These are phyloP conservation scores for Didymella glomerata DNA, from an alignment of 2,329 filamentous ascomycete genomes.

Conservation along the genomic window DNA sequence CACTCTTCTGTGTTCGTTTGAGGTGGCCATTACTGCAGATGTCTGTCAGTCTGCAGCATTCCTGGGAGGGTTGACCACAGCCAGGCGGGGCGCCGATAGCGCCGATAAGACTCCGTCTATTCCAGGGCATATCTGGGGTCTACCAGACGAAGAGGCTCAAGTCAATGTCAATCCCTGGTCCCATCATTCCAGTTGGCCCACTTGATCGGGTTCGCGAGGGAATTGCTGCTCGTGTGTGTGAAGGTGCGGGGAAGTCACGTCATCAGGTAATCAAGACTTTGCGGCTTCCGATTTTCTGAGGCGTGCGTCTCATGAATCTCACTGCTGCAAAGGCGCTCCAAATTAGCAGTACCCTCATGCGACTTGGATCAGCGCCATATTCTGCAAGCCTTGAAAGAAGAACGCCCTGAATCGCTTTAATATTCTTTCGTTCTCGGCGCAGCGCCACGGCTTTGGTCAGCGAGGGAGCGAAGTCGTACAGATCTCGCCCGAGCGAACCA, in stretches of 20 bases:
- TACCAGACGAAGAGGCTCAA: conserved; percentile 7
- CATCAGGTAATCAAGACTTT: conserved; percentile 14
- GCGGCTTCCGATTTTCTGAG: neutral
- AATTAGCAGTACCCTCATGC: neutral
- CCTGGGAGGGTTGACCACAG: conserved; percentile 1
- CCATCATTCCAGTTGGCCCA: conserved; percentile 3
- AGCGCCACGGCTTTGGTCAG: neutral
- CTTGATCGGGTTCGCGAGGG: conserved; percentile 3
- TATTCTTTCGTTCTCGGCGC: neutral
- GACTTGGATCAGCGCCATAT: neutral
- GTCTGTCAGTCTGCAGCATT: conserved; percentile 12
- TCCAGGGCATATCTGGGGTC: conserved; percentile 3
- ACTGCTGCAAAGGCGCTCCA: neutral
- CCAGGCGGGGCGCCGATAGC: conserved; percentile 16
- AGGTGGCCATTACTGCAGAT: conserved; percentile 29
- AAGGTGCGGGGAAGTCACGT: conserved; percentile 12
- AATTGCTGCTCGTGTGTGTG: conserved; percentile 4
- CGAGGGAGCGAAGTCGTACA: neutral
- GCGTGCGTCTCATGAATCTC: neutral
- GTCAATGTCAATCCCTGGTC: neutral
- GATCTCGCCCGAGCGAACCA: neutral
- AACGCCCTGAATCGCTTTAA: neutral
- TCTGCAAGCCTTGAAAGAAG: neutral
- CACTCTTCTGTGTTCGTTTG: conserved; percentile 33
- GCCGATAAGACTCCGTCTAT: conserved; percentile 14